Base-by-base conservation (phyloP, 306 rosid species). In the Sindora glabra region DNA sequence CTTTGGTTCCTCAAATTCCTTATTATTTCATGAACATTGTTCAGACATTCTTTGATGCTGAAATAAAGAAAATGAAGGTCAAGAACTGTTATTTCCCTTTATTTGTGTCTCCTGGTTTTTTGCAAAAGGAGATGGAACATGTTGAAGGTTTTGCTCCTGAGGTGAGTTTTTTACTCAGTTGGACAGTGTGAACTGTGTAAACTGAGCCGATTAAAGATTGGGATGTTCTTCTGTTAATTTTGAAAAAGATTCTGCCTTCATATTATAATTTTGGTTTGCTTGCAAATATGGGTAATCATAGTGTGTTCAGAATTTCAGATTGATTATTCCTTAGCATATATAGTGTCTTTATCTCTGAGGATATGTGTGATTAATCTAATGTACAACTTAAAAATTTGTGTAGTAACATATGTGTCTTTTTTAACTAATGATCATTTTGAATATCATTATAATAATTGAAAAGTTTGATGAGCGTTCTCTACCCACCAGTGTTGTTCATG, bases 81-180 rank as follows among this genome's bases (percentile, higher is more conserved):
- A 83, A 89, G 79, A 89, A 89, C 77, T 84, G 94, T 79, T 86
- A 89, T 64, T 94, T 94, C 66, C 99, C 97, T 37, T 70, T 94
- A 58, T 94, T 94, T 56, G 99, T 94, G 64, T 89, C 97, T 48
- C 78, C 85, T 10, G 62, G 77, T 27, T 97, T 82, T 61, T 68
- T 94, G 65, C 89, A 89, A 65, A 84, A 73, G 79, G 99, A 89
- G 83, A 89, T 89, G 83, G 99, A 89, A 70, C 99, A 94, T 21
- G 69, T 89, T 11, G 99, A 89, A 76, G 97, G 99, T 19, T 94
- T 94, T 67, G 97, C 99, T 29, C 97, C 97, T 10, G 99, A 94
- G 99, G 98, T 92, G n/a, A 77, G 82, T 38, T 24, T 68, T 50
- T 38, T 48, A 21, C 10, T 48, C 26, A 30, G 48, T 39, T 21